These are phyloP conservation scores for Puya raimondii DNA, from an alignment of 176 grass and related monocot genomes.

Conservation along the genomic window DNA sequence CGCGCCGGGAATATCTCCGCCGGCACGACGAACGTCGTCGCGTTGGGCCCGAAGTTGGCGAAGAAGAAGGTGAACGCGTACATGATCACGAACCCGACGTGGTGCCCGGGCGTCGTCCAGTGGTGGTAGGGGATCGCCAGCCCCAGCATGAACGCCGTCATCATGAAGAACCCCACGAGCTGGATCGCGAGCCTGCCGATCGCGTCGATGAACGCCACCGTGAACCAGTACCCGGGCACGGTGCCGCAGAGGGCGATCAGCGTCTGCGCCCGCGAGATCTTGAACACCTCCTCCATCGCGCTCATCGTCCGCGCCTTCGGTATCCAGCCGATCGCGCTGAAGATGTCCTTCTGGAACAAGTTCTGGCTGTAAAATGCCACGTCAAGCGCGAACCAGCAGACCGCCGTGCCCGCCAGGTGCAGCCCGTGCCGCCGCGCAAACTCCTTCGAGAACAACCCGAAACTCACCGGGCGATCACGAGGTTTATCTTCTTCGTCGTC, in stretches of 20 bases:
- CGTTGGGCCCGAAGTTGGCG: constrained; percentile 62
- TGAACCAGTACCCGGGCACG: constrained; percentile 54
- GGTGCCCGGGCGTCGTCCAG: constrained; percentile 19
- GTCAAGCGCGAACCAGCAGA: constrained; percentile 65
- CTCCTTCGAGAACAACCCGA: constrained; percentile 37
- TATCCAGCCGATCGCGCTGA: constrained; percentile 16
- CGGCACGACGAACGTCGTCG: constrained; percentile 52
- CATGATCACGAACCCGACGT: constrained; percentile 38
- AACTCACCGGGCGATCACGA: neutral
- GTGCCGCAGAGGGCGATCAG: constrained; percentile 30
- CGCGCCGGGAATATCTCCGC: constrained; percentile 48
- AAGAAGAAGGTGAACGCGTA: constrained; percentile 63
- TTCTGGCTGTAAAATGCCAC: constrained; percentile 65
- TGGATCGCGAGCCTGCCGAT: constrained; percentile 43
- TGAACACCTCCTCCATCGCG: constrained; percentile 37
- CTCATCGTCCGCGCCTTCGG: constrained; percentile 21
- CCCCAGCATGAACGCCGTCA: constrained; percentile 49
- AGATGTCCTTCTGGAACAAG: constrained; percentile 71
- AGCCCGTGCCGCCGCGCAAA: constrained; percentile 35
- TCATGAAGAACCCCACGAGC: constrained; percentile 41
- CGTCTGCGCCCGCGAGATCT: constrained; percentile 25
- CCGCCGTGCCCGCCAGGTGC: constrained; percentile 37
- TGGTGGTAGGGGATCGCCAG: constrained; percentile 46
- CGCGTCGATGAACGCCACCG: constrained; percentile 37
- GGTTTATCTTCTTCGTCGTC: neutral